phyloP scores from a whole-genome alignment of 306 rosid genomes.

The Acacia acuminata region DNA sequence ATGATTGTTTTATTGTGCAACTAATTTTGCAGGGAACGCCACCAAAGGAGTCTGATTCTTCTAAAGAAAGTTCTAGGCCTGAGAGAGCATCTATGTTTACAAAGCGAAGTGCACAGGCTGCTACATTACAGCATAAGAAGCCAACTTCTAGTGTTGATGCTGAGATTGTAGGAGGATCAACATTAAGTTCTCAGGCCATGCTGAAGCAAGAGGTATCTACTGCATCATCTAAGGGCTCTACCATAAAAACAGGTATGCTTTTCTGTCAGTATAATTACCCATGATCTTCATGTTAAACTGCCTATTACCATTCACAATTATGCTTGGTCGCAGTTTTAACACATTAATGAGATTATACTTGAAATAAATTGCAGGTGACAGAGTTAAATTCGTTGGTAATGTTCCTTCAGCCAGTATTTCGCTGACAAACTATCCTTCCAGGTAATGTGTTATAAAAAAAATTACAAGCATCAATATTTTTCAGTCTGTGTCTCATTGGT shows the following conservation, averaged over 20 bases:
- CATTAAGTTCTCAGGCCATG: slow-evolving; percentile 68
- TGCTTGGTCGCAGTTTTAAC: neutral
- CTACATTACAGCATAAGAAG: slow-evolving; percentile 62
- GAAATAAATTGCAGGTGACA: slow-evolving; percentile 68
- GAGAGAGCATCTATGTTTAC: slow-evolving; percentile 61
- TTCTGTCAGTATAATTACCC: slow-evolving; percentile 4
- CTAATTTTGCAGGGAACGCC: slow-evolving; percentile 53
- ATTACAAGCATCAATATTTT: neutral
- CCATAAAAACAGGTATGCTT: slow-evolving; percentile 65
- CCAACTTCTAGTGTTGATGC: slow-evolving; percentile 92
- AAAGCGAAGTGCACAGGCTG: slow-evolving; percentile 59
- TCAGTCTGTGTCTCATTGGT: neutral
- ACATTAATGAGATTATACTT: slow-evolving; percentile 15
- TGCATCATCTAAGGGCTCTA: slow-evolving; percentile 72
- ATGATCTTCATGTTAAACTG: slow-evolving; percentile 1
- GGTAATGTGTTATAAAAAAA: slow-evolving; percentile 47
- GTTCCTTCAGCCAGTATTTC: slow-evolving; percentile 48
- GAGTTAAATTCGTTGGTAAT: slow-evolving; percentile 81
- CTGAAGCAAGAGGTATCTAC: slow-evolving; percentile 88
- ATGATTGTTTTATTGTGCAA: slow-evolving; percentile 24
- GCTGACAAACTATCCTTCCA: slow-evolving; percentile 51
- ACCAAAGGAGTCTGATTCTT: slow-evolving; percentile 57
- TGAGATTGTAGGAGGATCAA: slow-evolving; percentile 81
- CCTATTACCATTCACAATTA: neutral
- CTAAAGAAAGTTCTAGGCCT: slow-evolving; percentile 65